A percentile compares a stretch with the other conserved stretches of the same genome.
Evolutionary conservation across 257 asterid genomes (phyloP).

Genomic region (Ilex aquifolium): DNA sequence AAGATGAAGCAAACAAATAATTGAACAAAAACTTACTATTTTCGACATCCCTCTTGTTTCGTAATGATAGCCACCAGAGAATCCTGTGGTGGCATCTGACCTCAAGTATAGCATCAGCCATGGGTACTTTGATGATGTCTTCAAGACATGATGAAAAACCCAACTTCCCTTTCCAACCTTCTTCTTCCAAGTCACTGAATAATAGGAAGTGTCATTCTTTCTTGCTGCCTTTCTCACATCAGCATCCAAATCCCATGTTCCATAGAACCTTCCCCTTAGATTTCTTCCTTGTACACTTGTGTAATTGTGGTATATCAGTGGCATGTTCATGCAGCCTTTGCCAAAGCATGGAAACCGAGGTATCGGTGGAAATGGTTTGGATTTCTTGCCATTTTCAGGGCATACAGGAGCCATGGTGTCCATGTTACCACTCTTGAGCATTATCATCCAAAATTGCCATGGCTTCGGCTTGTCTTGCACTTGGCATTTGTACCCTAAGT

Average conservation of each 20-base stretch:
- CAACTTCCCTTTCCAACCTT: conserved; percentile 71
- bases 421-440: conserved; percentile 61
- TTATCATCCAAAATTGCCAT: conserved; percentile 52
- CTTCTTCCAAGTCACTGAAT: conserved; percentile 74
- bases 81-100: conserved; percentile 67
- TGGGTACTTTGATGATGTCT: conserved; percentile 65
- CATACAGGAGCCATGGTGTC: conserved; percentile 69
- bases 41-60: conserved; percentile 76
- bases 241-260: conserved; percentile 61
- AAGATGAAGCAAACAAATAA: no score
- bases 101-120: conserved; percentile 89
- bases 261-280: conserved; percentile 64
- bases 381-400: conserved; percentile 55
- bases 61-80: conserved; percentile 89
- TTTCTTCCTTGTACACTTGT: conserved; percentile 37
- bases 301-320: conserved; percentile 63
- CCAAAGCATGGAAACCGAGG: conserved; percentile 69
- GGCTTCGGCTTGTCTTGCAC: conserved; percentile 58
- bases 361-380: conserved; percentile 45
- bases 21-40: conserved; percentile 35
- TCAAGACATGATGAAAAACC: conserved; percentile 63
- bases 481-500: conserved; percentile 62
- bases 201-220: conserved; percentile 33
- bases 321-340: conserved; percentile 74
- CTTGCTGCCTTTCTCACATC: conserved; percentile 20